phyloP scores from a whole-genome alignment of 73 alveolate genomes.

The Paramecium pentaurelia region DNA sequence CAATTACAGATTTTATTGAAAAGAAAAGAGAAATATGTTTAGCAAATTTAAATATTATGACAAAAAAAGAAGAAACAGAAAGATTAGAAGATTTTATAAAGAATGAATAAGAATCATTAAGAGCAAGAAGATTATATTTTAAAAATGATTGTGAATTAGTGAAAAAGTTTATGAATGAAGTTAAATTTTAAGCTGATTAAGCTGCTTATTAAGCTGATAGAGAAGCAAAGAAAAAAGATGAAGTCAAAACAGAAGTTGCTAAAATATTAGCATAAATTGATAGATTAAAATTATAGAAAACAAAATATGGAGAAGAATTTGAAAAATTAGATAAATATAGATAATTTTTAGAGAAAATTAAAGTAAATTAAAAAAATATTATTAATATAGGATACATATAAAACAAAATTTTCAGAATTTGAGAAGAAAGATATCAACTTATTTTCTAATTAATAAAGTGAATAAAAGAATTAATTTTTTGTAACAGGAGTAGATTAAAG shows the following conservation, averaged over 20 bases:
- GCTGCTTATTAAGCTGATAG: constrained; percentile 34
- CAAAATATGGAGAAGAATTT: neutral
- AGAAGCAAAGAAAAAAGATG: constrained; percentile 27
- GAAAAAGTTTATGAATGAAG: constrained; percentile 49
- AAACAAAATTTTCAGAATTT: neutral
- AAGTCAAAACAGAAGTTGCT: constrained; percentile 3
- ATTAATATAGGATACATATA: neutral
- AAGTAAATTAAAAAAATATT: neutral
- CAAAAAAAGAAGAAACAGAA: constrained; percentile 51
- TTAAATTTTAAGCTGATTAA: constrained; percentile 24
- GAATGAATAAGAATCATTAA: constrained; percentile 54
- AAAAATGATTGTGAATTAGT: constrained; percentile 59
- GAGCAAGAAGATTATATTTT: constrained; percentile 56
- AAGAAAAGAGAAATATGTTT: constrained; percentile 56
- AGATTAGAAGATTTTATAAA: constrained; percentile 50
- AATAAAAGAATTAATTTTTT: neutral
- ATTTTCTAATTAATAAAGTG: neutral
- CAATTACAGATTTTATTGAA: constrained; percentile 46
- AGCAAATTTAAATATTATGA: constrained; percentile 41
- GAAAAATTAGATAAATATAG: constrained; percentile 6
- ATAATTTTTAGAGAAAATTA: neutral
- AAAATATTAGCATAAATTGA: constrained; percentile 11
- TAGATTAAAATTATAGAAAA: constrained; percentile 24
- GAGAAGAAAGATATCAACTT: neutral
- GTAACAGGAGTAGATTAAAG: neutral